Percentiles rank a stretch among this genome's conserved stretches.
These are phyloP conservation scores for Magnusiomyces suaveolens DNA, from an alignment of 1,139 yeast genomes.

Conservation along the genomic window DNA sequence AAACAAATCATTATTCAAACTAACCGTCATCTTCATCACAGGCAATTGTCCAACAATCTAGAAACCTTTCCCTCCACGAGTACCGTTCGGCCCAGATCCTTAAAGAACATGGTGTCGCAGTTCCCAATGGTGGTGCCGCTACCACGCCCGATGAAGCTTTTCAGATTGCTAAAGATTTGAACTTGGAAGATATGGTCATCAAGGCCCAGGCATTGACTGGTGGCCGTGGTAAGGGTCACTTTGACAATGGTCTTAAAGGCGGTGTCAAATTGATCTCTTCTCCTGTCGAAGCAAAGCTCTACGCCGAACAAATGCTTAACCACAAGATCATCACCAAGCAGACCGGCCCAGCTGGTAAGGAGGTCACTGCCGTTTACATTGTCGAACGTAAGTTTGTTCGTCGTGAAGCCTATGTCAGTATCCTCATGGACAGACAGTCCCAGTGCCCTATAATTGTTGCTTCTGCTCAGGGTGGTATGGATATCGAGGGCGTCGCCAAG, in stretches of 20 bases:
- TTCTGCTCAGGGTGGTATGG: slow-evolving; percentile 98
- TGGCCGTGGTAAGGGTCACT: slow-evolving; percentile 99
- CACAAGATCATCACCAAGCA: slow-evolving; percentile 95
- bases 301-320: slow-evolving; percentile 81
- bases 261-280: slow-evolving; percentile 88
- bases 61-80: slow-evolving; percentile 87
- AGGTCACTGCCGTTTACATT: slow-evolving; percentile 91
- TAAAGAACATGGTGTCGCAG: slow-evolving; percentile 72
- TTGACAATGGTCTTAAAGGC: slow-evolving; percentile 90
- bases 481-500: slow-evolving; percentile 96
- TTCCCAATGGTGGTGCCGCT: slow-evolving; percentile 88
- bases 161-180: slow-evolving; percentile 56
- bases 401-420: slow-evolving; percentile 92
- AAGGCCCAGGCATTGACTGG: slow-evolving; percentile 99
- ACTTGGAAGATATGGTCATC: slow-evolving; percentile 75
- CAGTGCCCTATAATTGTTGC: slow-evolving; percentile 93
- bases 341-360: slow-evolving; percentile 95
- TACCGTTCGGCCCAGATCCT: slow-evolving; percentile 89
- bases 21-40: background rate
- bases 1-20: no score
- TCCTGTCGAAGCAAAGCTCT: slow-evolving; percentile 77
- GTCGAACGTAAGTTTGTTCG: slow-evolving; percentile 90
- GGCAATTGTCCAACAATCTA: slow-evolving; percentile 20
- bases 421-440: slow-evolving; percentile 85
- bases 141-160: slow-evolving; percentile 82